Base-by-base conservation (phyloP, 208 protist species). In the Vickermania spadyakhi region DNA sequence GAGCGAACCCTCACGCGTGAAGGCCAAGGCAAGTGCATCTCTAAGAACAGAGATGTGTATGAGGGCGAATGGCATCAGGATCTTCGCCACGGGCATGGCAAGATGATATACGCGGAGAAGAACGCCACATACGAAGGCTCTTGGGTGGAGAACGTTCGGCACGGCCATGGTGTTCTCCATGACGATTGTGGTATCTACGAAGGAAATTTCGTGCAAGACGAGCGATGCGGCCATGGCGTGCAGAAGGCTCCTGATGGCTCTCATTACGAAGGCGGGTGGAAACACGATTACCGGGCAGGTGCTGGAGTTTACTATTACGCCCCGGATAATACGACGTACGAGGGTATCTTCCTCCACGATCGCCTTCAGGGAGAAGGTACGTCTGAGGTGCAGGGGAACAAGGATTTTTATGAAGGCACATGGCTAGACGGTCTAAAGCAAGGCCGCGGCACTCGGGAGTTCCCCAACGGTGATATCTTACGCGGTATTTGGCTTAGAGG, bases 381-480 rank as follows among this genome's bases (percentile, higher is more conserved):
- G 2, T 66, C 74, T 23, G 53, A 54, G 13, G 25, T 65, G 30
- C 28, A 21, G 2, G n/a, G 29, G 21, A 25, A 65, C 18, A 21
- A 1, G 31, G 70, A 88, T 57, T 66, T 64, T 31, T 96, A 94
- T 70, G 73, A 77, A 18, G 91, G 91, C 25, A 80, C 74, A 22
- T 96, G 87, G 86, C 56, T 82, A 25, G 86, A 94, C 58, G 88
- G 86, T 29, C 31, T 78, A 53, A 70, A 77, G 56, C 87, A 96
- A n/a, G 91, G 91, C 23, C 64, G 78, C 55, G 87, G 91, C 50
- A 86, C 86, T 2, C 56, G 77, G 51, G 71, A 55, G 23, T 68
- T 91, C n/a, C 70, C 77, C 30, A 92, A 83, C 68, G 87, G 87
- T 18, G 83, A 94, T 62, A 69, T 85, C n/a, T 52, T 93, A 11